These are phyloP conservation scores for Nannochloris sp. DNA, from an alignment of 139 green algal genomes.

Conservation along the genomic window DNA sequence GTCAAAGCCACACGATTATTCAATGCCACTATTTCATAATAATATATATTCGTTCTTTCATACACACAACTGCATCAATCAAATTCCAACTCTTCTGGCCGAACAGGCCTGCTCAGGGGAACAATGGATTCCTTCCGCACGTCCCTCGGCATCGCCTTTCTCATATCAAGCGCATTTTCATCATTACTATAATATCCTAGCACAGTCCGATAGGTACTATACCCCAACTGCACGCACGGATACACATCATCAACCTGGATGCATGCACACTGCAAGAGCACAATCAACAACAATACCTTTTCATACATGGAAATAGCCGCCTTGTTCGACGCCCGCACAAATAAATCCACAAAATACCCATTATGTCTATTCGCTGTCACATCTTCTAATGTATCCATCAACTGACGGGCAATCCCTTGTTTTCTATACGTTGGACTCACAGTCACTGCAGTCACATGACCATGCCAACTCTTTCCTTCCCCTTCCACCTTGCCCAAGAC, in stretches of 20 bases:
- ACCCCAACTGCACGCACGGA: conserved; percentile 61
- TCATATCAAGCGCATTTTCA: conserved; percentile 81
- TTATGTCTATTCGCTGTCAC: conserved; percentile 65
- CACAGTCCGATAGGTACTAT: conserved; percentile 82
- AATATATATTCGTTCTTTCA: not conserved
- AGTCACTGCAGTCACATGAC: conserved; percentile 96
- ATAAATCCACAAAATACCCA: conserved; percentile 98
- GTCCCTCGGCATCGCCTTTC: conserved; percentile 91
- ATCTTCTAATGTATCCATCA: conserved; percentile 89
- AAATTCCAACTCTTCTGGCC: conserved; percentile 78
- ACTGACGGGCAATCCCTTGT: conserved; percentile 72
- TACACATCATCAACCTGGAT: not conserved
- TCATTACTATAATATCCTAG: conserved; percentile 84
- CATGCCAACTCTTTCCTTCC: conserved; percentile 78
- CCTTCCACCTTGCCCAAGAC: conserved; percentile 95
- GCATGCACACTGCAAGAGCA: not conserved
- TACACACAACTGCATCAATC: conserved; percentile 32
- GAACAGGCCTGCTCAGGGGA: conserved; percentile 53
- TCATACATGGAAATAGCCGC: conserved; percentile 93
- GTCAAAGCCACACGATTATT: conserved; percentile 39
- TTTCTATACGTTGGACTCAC: conserved; percentile 76
- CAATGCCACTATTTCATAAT: conserved; percentile 50
- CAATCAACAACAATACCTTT: not conserved
- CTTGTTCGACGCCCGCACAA: conserved; percentile 86
- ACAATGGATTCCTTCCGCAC: conserved; percentile 64